These are phyloP conservation scores for Hypoxylon sp. DNA, from an alignment of 2,329 filamentous ascomycete species.

Conservation along the genomic window DNA sequence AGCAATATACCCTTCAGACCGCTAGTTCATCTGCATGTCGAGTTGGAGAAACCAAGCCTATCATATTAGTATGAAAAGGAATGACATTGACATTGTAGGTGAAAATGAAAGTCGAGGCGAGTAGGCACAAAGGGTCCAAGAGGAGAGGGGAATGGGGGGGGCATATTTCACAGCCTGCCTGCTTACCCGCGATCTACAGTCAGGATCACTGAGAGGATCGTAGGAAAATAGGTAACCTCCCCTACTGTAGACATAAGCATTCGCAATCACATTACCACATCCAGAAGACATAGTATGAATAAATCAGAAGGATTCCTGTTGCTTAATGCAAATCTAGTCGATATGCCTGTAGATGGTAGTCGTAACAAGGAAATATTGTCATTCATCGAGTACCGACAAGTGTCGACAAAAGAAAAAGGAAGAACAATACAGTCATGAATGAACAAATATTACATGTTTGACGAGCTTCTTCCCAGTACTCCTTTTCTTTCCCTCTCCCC, in stretches of 20 bases:
- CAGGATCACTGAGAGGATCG: slow-evolving; percentile 16
- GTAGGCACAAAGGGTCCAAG: slow-evolving; percentile 7
- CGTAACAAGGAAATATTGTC: slow-evolving; percentile 40
- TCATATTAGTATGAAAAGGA: slow-evolving; percentile 14
- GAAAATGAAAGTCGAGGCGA: too few species aligned
- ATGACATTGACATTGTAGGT: too few species aligned
- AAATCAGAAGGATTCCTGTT: too few species aligned
- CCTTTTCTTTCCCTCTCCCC: slow-evolving; percentile 43
- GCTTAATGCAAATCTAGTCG: slow-evolving; percentile 12
- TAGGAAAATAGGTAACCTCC: slow-evolving; percentile 5
- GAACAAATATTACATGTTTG: slow-evolving; percentile 60
- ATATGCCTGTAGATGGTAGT: slow-evolving; percentile 20
- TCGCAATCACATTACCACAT: too few species aligned
- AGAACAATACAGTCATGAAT: slow-evolving; percentile 51
- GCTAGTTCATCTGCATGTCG: slow-evolving; percentile 31
- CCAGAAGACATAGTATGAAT: too few species aligned
- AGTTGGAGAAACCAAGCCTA: slow-evolving; percentile 26
- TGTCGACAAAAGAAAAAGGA: slow-evolving; percentile 45
- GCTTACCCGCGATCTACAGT: slow-evolving; percentile 22
- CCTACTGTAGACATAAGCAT: too few species aligned
- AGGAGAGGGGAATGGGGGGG: slow-evolving; percentile 1
- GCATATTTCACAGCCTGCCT: slow-evolving; percentile 13
- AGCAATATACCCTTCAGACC: slow-evolving; percentile 28
- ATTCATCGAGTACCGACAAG: slow-evolving; percentile 43
- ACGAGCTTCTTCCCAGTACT: slow-evolving; percentile 49